Evolutionary conservation across 768 basidiomycete species (phyloP).

Genomic region (Lepiota subincarnata): DNA sequence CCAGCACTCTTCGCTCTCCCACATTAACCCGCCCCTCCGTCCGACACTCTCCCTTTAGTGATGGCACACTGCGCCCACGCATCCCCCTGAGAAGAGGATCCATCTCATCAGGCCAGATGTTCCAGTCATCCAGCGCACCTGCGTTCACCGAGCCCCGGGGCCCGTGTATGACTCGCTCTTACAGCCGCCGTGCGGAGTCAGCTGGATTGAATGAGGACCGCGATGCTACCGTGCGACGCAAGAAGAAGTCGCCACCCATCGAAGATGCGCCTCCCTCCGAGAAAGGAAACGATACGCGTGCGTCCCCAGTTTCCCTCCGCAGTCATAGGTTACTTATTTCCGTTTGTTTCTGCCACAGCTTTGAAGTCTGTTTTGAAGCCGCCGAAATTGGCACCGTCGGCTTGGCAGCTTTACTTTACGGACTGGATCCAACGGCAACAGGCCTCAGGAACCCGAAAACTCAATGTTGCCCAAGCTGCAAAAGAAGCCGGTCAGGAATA

Average conservation of each 20-base stretch:
- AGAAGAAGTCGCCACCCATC: slow-evolving; percentile 37
- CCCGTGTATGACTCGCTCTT: slow-evolving; percentile 50
- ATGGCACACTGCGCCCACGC: slow-evolving; percentile 35
- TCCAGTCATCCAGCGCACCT: slow-evolving; percentile 73
- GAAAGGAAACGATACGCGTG: slow-evolving; percentile 42
- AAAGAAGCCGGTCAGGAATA: slow-evolving; percentile 94
- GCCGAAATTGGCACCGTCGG: slow-evolving; percentile 88
- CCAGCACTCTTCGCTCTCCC: slow-evolving; percentile 39
- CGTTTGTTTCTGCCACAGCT: slow-evolving; percentile 34
- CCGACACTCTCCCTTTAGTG: slow-evolving; percentile 46
- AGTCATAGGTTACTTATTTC: slow-evolving; percentile 11
- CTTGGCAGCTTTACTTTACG: slow-evolving; percentile 96
- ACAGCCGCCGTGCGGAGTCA: slow-evolving; percentile 67
- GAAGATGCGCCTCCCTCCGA: slow-evolving; percentile 32
- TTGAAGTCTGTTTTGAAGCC: slow-evolving; percentile 78
- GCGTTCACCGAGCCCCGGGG: slow-evolving; percentile 44
- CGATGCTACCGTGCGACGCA: slow-evolving; percentile 71
- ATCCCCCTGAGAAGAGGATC: slow-evolving; percentile 42
- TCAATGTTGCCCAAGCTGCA: slow-evolving; percentile 93
- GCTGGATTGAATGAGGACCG: slow-evolving; percentile 45
- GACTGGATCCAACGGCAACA: slow-evolving; percentile 91
- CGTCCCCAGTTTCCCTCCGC: slow-evolving; percentile 24
- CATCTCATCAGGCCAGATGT: slow-evolving; percentile 48
- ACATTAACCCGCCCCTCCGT: slow-evolving; percentile 40
- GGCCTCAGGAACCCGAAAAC: slow-evolving; percentile 72